phyloP scores from a whole-genome alignment of 176 grass and related monocot species.

The Musa schizocarpa region DNA sequence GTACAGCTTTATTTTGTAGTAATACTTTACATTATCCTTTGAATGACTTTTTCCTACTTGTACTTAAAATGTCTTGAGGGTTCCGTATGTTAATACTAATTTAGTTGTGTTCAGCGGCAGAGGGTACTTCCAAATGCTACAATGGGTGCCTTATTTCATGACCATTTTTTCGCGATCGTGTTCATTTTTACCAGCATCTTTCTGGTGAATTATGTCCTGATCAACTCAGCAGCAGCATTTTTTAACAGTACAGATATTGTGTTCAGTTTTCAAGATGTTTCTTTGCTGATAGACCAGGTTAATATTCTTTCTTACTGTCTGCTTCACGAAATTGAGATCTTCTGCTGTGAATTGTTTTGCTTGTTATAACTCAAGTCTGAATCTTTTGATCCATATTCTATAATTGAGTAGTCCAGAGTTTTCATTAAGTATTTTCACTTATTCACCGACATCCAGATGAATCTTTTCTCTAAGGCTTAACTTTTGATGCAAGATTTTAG shows the following conservation, averaged over 20 bases:
- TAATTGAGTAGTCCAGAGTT: neutral
- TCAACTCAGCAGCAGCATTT: constrained; percentile 76
- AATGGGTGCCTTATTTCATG: constrained; percentile 70
- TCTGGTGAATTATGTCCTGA: constrained; percentile 79
- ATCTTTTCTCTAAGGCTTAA: neutral
- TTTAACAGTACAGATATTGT: constrained; percentile 58
- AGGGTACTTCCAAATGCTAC: constrained; percentile 29
- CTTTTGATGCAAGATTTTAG: neutral
- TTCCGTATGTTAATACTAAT: constrained; percentile 8
- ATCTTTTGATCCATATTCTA: neutral
- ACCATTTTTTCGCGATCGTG: constrained; percentile 83
- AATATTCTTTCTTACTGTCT: neutral
- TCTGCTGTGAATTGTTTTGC: neutral
- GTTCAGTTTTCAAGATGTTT: constrained; percentile 76
- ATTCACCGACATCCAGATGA: neutral
- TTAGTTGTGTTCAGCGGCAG: constrained; percentile 54
- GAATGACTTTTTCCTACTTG: constrained; percentile 5
- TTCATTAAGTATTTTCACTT: neutral
- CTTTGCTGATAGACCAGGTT: constrained; percentile 94
- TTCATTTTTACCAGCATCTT: constrained; percentile 89
- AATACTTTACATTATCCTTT: constrained; percentile 3
- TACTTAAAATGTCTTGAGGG: neutral
- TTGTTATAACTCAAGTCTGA: neutral
- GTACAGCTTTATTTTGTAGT: neutral
- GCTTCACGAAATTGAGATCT: constrained; percentile 2